phyloP scores from a whole-genome alignment of 805 yeast species.

The Candida caryicola region DNA sequence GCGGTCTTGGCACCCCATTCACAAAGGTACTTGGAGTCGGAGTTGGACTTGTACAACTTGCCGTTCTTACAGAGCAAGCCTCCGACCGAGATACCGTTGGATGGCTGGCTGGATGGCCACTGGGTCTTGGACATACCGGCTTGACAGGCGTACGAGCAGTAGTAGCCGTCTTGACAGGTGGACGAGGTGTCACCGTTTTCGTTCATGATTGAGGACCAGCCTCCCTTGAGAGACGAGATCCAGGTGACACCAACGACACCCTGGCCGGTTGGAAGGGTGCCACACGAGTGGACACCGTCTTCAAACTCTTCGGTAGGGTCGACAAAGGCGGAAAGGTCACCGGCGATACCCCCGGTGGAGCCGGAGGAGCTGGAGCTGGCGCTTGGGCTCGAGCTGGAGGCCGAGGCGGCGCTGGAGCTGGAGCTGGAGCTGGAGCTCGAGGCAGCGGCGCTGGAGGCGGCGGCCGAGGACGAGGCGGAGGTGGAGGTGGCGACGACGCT shows the following conservation, averaged over 20 bases:
- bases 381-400: slow-evolving; percentile 5
- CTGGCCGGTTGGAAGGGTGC: slow-evolving; percentile 68
- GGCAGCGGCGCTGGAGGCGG: slow-evolving; percentile 4
- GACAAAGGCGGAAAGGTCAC: slow-evolving; percentile 50
- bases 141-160: slow-evolving; percentile 77
- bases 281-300: slow-evolving; percentile 71
- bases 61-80: slow-evolving; percentile 65
- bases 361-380: slow-evolving; percentile 23
- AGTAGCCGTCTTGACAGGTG: slow-evolving; percentile 59
- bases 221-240: slow-evolving; percentile 37
- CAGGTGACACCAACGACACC: slow-evolving; percentile 65
- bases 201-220: slow-evolving; percentile 45
- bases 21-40: slow-evolving; percentile 53
- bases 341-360: slow-evolving; percentile 40
- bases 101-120: slow-evolving; percentile 69
- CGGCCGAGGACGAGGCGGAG: slow-evolving; percentile 2
- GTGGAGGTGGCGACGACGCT: slow-evolving; percentile 2
- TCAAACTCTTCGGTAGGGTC: slow-evolving; percentile 53
- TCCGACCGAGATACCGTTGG: slow-evolving; percentile 69
- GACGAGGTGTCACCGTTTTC: slow-evolving; percentile 47
- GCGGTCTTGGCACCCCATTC: slow-evolving; percentile 62
- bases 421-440: slow-evolving; percentile 5
- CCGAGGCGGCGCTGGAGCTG: slow-evolving; percentile 4
- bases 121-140: slow-evolving; percentile 81
- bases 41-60: slow-evolving; percentile 58